Conservation (phyloP, 345 rosid genomes). For the Camelina laxa region DNA sequence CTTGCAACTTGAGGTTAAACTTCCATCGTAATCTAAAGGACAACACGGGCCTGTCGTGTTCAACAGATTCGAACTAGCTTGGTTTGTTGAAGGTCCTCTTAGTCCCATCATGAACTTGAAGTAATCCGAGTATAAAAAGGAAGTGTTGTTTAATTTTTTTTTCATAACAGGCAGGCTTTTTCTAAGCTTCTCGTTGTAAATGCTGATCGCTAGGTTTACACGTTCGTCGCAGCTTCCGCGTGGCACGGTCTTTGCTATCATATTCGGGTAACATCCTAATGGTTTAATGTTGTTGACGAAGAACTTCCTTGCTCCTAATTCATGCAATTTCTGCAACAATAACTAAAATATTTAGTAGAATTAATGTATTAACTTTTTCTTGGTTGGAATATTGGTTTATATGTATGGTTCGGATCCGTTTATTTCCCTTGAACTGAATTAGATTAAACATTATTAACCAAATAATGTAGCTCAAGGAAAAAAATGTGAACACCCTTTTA, state of each 20-base stretch:
- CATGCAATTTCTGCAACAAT: conserved; percentile 31
- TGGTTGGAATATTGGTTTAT: not conserved
- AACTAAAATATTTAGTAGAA: not conserved
- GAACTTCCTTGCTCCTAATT: conserved; percentile 40
- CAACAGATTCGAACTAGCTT: not conserved
- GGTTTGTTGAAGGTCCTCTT: conserved; percentile 9
- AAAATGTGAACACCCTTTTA: not conserved
- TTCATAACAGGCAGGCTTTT: not conserved
- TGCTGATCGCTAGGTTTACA: conserved; percentile 15
- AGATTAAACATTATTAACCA: not conserved
- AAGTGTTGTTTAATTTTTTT: not conserved
- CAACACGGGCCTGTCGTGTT: conserved; percentile 32
- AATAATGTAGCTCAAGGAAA: not conserved
- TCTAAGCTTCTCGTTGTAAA: conserved; percentile 32
- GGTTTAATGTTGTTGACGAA: conserved; percentile 40
- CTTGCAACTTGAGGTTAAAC: conserved; percentile 12
- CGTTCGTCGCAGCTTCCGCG: conserved; percentile 33
- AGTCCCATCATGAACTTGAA: conserved; percentile 32
- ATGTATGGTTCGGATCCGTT: too few relatives aligned
- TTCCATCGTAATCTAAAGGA: conserved; percentile 16
- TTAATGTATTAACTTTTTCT: not conserved
- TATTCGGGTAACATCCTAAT: conserved; percentile 39
- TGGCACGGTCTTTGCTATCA: conserved; percentile 18
- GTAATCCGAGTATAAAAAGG: conserved; percentile 38
- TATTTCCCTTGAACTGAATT: too few relatives aligned